Evolutionary conservation across 176 grass and related monocot genomes (phyloP).

Genomic region (Oryza glumipatula): DNA sequence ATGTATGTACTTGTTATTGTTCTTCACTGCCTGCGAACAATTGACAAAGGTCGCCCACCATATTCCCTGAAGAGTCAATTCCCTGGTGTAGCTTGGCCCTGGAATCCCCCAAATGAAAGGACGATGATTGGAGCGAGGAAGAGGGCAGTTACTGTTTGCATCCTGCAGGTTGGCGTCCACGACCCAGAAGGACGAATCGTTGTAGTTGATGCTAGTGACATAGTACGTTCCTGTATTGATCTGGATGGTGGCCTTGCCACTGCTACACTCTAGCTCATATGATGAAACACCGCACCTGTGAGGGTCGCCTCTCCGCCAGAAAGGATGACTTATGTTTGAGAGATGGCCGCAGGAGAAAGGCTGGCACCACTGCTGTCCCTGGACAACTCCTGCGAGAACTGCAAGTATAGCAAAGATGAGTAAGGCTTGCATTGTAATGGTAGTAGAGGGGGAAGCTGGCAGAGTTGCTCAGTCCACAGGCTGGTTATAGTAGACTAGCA

Average conservation of each 20-base stretch:
- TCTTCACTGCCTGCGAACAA: constrained; percentile 27
- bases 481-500: no score
- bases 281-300: no score
- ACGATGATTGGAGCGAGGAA: not conserved
- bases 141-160: not conserved
- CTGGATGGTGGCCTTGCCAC: constrained; percentile 19
- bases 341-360: constrained; percentile 17
- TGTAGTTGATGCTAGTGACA: constrained; percentile 32
- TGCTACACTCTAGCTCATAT: not conserved
- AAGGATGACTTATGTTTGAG: not conserved
- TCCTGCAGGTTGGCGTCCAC: not conserved
- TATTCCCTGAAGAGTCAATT: no score
- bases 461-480: no score
- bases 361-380: not conserved
- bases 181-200: not conserved
- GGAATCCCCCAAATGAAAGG: no score
- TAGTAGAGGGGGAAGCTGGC: no score
- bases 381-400: not conserved
- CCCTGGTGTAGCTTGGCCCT: no score
- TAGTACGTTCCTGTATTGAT: constrained; percentile 5
- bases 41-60: constrained; percentile 36
- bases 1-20: not conserved
- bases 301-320: no score
- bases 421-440: not conserved
- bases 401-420: not conserved